These are phyloP conservation scores for Sistotremastrum niveocremeum DNA, from an alignment of 768 basidiomycete species.

Conservation along the genomic window DNA sequence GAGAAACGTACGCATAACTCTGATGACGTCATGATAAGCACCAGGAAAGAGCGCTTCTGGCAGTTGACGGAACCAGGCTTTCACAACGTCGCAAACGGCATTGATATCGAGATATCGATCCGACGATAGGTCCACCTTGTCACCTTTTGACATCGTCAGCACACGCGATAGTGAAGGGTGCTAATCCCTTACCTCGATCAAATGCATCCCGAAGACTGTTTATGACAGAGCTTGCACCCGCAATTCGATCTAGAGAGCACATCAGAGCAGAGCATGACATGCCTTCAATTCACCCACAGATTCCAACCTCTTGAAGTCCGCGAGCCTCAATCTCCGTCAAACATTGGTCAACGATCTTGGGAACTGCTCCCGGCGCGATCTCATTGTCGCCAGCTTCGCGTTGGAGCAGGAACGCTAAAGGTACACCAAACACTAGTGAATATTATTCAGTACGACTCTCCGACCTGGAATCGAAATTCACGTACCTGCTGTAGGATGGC, in stretches of 20 bases:
- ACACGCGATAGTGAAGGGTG: too few relatives aligned
- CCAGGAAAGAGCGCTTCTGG: conserved; percentile 72
- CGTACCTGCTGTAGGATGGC: conserved; percentile 68
- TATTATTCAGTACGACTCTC: conserved; percentile 2
- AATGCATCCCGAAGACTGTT: conserved; percentile 58
- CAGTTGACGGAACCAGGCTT: conserved; percentile 74
- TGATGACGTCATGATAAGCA: conserved; percentile 53
- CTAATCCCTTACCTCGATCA: conserved; percentile 40
- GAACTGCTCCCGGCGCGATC: conserved; percentile 44
- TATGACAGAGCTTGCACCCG: conserved; percentile 61
- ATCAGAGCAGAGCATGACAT: too few relatives aligned
- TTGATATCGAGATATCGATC: conserved; percentile 55
- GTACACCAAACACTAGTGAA: conserved; percentile 57
- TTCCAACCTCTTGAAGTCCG: conserved; percentile 70
- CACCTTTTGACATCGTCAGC: too few relatives aligned
- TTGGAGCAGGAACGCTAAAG: conserved; percentile 51
- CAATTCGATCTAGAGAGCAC: conserved; percentile 52
- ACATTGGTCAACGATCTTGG: conserved; percentile 51
- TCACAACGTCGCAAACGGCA: conserved; percentile 71
- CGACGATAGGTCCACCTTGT: conserved; percentile 46
- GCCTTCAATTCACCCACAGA: conserved; percentile 39
- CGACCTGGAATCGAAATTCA: conserved; percentile 3
- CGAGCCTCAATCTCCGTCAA: conserved; percentile 59
- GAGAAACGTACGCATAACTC: conserved; percentile 47
- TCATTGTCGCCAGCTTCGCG: conserved; percentile 44